Conservation (phyloP, 1,284 basidiomycete species). For the Ustilago loliicola region DNA sequence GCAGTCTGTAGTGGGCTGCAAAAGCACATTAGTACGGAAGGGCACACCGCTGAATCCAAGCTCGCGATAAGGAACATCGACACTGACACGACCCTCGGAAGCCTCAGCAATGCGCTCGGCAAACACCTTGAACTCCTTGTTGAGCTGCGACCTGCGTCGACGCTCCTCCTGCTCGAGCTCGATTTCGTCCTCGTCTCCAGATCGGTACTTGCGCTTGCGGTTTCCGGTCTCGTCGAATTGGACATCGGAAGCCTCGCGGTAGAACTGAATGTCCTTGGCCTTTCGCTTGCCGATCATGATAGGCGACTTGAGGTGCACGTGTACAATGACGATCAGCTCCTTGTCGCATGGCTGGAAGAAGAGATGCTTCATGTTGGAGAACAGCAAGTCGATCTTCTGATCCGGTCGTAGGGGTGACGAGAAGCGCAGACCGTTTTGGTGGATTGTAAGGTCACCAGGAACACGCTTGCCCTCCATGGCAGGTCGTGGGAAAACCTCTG, state of each 20-base stretch:
- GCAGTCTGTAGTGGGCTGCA: constrained; percentile 97
- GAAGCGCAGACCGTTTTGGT: constrained; percentile 96
- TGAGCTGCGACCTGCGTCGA: constrained; percentile 86
- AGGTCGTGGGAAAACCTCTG: constrained; percentile 93
- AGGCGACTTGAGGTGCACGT: constrained; percentile 92
- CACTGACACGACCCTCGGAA: constrained; percentile 82
- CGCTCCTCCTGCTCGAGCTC: constrained; percentile 98
- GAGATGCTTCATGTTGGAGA: constrained; percentile 97
- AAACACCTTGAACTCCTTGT: constrained; percentile 95
- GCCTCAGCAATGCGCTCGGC: constrained; percentile 93
- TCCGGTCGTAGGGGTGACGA: constrained; percentile 77
- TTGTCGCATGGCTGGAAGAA: constrained; percentile 99
- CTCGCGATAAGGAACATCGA: constrained; percentile 97
- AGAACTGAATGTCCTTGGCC: constrained; percentile 98
- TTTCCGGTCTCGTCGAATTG: constrained; percentile 99
- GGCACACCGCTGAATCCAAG: constrained; percentile 97
- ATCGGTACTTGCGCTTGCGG: constrained; percentile 94
- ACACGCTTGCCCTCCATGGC: constrained; percentile 89
- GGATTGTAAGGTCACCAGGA: constrained; percentile 96
- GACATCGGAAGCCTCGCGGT: constrained; percentile 96
- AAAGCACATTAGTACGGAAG: constrained; percentile 90
- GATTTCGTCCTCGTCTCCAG: constrained; percentile 98
- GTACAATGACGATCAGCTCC: constrained; percentile 93
- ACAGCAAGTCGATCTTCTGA: constrained; percentile 76
- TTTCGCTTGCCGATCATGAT: constrained; percentile 99